Evolutionary conservation across 106 monocot species (phyloP).

Genomic region (Amphibolis antarctica): DNA sequence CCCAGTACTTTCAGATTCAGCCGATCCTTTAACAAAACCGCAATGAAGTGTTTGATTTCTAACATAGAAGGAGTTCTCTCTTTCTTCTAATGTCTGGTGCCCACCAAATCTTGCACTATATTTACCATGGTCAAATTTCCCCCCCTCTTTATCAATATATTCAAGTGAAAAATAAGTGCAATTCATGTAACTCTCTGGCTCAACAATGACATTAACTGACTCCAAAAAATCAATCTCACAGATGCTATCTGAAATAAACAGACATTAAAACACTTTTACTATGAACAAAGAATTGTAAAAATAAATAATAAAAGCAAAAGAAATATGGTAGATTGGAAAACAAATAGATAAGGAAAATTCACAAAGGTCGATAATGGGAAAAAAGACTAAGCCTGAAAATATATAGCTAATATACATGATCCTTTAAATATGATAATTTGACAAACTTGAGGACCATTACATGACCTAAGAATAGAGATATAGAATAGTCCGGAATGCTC

Average conservation of each 20-base stretch:
- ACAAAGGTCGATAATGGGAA: too few species aligned
- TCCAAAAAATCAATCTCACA: constrained; percentile 46
- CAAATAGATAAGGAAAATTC: too few species aligned
- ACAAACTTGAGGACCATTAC: too few species aligned
- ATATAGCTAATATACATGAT: too few species aligned
- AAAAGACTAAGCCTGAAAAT: too few species aligned
- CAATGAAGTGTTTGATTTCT: constrained; percentile 64
- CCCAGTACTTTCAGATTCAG: constrained; percentile 36
- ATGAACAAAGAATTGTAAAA: background rate
- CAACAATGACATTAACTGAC: constrained; percentile 44
- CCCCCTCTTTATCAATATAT: constrained; percentile 39
- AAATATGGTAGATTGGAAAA: too few species aligned
- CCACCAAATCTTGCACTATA: constrained; percentile 58
- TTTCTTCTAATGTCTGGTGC: constrained; percentile 60
- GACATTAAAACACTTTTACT: background rate
- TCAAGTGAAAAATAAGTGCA: constrained; percentile 49
- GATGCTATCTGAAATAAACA: constrained; percentile 45
- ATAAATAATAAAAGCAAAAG: too few species aligned
- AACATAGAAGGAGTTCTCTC: constrained; percentile 60
- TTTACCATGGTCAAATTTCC: constrained; percentile 2
- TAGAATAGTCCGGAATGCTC: too few species aligned
- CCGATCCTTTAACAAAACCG: constrained; percentile 64
- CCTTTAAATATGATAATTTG: too few species aligned
- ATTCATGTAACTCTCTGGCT: constrained; percentile 51
- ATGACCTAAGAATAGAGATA: too few species aligned